These are phyloP conservation scores for Fusarium domesticum DNA, from an alignment of 2,329 filamentous ascomycete genomes.

Conservation along the genomic window DNA sequence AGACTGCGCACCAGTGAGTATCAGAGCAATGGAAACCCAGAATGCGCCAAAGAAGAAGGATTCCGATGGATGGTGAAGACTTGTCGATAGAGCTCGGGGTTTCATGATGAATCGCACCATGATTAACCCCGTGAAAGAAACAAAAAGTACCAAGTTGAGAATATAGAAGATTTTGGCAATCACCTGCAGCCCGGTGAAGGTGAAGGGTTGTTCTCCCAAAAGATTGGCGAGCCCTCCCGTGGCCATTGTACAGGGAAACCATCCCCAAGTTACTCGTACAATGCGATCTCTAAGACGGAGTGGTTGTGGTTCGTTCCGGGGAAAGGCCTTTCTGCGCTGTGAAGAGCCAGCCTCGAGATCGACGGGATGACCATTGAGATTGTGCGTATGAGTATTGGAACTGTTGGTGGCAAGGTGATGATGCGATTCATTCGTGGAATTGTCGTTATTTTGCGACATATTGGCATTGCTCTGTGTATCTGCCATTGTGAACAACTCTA, in stretches of 20 bases:
- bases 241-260: slow-evolving; percentile 32
- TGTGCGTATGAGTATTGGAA: background rate
- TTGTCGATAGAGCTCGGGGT: slow-evolving; percentile 57
- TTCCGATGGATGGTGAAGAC: slow-evolving; percentile 62
- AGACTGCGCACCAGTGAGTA: slow-evolving; percentile 61
- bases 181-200: slow-evolving; percentile 42
- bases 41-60: slow-evolving; percentile 60
- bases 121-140: slow-evolving; percentile 51
- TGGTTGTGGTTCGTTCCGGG: background rate
- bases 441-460: background rate
- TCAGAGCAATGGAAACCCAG: slow-evolving; percentile 60
- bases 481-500: too few species aligned
- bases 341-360: background rate
- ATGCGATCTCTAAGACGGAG: slow-evolving; percentile 1
- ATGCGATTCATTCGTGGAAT: too few species aligned
- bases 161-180: slow-evolving; percentile 48
- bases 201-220: slow-evolving; percentile 37
- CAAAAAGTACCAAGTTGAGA: slow-evolving; percentile 47
- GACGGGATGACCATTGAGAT: background rate
- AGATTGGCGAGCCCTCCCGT: slow-evolving; percentile 30
- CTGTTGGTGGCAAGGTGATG: too few species aligned
- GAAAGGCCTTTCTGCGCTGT: background rate
- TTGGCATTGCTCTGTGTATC: too few species aligned
- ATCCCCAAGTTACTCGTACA: slow-evolving; percentile 23
- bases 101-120: slow-evolving; percentile 55